Evolutionary conservation across 495 filamentous ascomycete genomes (phyloP), one percentile per base, ranked within the genome.

Genomic region (Trichoderma virens): DNA sequence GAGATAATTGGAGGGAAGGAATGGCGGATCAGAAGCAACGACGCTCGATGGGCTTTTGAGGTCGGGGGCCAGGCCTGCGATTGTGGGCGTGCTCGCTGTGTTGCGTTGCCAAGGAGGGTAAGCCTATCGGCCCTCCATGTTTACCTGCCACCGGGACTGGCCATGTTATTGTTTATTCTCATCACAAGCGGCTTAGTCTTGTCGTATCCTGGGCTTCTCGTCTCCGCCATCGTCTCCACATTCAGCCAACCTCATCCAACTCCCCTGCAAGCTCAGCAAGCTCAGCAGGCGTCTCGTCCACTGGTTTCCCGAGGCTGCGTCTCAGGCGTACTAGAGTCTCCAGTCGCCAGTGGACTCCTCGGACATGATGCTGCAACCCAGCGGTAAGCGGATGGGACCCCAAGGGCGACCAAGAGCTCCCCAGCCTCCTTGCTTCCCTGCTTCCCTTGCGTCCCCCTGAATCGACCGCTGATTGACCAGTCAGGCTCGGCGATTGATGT

Each of bases 131-230:
- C 51, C 51, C 51, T 56, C 51, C 51, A 56, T 56, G 72, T 74
- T 73, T 71, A 74, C 73, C 66, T 71, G 64, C 51, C 51, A 27
- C 51, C 51, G 25, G 25, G 51, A 28, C 51, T 30, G 23, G 51
- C 14, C 23, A 56, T 56, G 51, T 56, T 56, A 68, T 73, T 75
- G 74, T 76, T 76, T 76, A 76, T 72, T 66, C 65, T 59, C 51
- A 27, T 61, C 69, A 39, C 64, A 73, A 71, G 9, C 25, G 62
- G 74, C 39, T 62, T 76, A 75, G 74, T 67, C 65, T 25, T 56
- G 51, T 56, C 51, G 51, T 56, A 56, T 56, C 51, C 51, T 56
- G 51, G n/a, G 34, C 51, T 67, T 62, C 67, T 45, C 39, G 27
- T 61, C 64, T 61, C 45, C 41, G 51, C 51, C 51, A 31, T 28